Evolutionary conservation across 257 asterid species (phyloP).

Genomic region (Solanum paucissectum): DNA sequence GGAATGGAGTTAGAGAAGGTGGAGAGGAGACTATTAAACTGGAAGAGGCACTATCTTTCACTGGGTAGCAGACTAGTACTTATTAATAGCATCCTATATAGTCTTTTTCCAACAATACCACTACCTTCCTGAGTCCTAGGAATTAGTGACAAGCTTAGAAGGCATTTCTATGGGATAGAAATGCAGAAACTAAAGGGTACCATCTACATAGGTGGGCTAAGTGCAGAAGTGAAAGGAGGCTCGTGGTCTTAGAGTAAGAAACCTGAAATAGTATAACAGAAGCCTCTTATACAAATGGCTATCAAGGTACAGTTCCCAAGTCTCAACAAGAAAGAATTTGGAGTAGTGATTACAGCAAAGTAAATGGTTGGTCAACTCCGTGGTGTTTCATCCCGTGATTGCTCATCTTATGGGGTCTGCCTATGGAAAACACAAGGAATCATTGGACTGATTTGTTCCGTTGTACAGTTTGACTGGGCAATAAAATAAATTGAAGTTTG

Average conservation of each 20-base stretch:
- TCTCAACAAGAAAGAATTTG: background rate
- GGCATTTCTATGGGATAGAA: background rate
- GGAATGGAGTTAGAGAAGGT: background rate
- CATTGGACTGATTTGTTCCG: background rate
- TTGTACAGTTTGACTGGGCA: background rate
- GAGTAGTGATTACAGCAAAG: background rate
- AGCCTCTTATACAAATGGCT: background rate
- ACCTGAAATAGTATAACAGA: background rate
- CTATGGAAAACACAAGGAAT: background rate
- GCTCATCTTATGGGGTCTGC: background rate
- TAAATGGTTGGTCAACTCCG: background rate
- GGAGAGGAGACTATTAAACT: background rate
- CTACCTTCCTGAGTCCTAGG: background rate
- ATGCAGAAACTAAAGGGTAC: background rate
- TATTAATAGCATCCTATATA: background rate
- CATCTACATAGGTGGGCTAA: background rate
- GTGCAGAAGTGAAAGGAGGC: background rate
- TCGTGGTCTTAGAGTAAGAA: background rate
- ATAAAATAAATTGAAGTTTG: background rate
- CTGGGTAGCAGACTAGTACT: background rate
- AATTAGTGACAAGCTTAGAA: background rate
- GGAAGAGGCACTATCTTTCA: background rate
- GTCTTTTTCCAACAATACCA: background rate
- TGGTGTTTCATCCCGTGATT: background rate
- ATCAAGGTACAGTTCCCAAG: background rate